Percentiles rank a stretch among this genome's conserved stretches.
Conservation (phyloP, 495 filamentous ascomycete genomes). For the Neurospora sublineolata region DNA sequence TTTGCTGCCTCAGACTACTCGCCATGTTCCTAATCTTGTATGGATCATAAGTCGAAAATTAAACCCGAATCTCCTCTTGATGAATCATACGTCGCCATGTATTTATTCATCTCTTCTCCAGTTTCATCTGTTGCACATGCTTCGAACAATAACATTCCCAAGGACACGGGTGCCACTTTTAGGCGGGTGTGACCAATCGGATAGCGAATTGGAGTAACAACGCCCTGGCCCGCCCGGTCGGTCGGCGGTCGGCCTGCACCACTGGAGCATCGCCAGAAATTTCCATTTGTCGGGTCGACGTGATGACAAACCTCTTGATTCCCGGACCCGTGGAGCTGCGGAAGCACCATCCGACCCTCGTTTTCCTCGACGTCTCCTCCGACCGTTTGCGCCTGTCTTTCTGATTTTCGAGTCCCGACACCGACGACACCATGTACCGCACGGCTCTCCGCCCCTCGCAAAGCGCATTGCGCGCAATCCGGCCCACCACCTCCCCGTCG, state of each 20-base stretch:
- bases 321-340: slow-evolving; percentile 2
- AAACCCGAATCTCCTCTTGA: background rate
- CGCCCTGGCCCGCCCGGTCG: background rate
- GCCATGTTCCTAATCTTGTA: background rate
- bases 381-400: background rate
- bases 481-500: slow-evolving; percentile 15
- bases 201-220: background rate
- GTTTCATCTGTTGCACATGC: background rate
- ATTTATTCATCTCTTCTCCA: background rate
- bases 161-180: background rate
- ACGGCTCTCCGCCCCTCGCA: slow-evolving; percentile 45
- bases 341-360: slow-evolving; percentile 7
- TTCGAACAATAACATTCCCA: background rate
- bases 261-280: slow-evolving; percentile 13
- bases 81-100: background rate
- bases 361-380: slow-evolving; percentile 2
- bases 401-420: background rate
- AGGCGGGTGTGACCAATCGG: background rate
- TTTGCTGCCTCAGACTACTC: background rate
- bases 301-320: slow-evolving; percentile 17
- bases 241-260: background rate
- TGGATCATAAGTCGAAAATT: background rate
- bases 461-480: slow-evolving; percentile 31
- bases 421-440: slow-evolving; percentile 45
- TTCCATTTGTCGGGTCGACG: slow-evolving; percentile 11